These are phyloP conservation scores for Amphichorda felina DNA, from an alignment of 2,329 filamentous ascomycete genomes.

Conservation along the genomic window DNA sequence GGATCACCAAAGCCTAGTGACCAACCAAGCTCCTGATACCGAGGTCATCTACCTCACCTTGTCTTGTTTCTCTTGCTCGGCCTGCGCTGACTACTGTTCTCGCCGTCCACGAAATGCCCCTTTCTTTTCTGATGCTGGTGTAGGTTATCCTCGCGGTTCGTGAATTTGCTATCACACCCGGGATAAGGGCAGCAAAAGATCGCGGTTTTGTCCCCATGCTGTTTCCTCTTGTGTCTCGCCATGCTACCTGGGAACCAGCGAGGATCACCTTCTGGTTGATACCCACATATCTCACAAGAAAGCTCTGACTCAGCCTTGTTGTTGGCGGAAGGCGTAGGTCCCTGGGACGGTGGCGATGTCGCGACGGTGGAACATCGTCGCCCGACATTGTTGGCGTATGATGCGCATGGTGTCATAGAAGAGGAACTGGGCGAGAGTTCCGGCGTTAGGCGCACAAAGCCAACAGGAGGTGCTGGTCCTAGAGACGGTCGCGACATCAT, in stretches of 20 bases:
- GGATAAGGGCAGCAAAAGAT: conserved; percentile 42
- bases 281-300: conserved; percentile 39
- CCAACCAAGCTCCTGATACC: too few relatives aligned
- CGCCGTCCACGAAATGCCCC: conserved; percentile 36
- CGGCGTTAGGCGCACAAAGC: too few relatives aligned
- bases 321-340: not conserved
- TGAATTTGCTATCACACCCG: conserved; percentile 41
- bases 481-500: conserved; percentile 11
- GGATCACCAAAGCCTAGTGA: too few relatives aligned
- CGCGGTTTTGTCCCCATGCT: conserved; percentile 34
- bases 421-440: not conserved
- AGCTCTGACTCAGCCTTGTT: conserved; percentile 28
- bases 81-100: conserved; percentile 14
- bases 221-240: conserved; percentile 44
- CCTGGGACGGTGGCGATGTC: conserved; percentile 10
- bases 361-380: conserved; percentile 10
- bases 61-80: conserved; percentile 37
- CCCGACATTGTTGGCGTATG: not conserved
- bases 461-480: not conserved
- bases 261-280: conserved; percentile 43
- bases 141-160: conserved; percentile 43
- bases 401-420: not conserved
- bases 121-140: conserved; percentile 45
- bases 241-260: conserved; percentile 47
- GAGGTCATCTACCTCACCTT: too few relatives aligned